phyloP scores from a whole-genome alignment of 2,329 filamentous ascomycete genomes.

The Aspergillus fischeri region DNA sequence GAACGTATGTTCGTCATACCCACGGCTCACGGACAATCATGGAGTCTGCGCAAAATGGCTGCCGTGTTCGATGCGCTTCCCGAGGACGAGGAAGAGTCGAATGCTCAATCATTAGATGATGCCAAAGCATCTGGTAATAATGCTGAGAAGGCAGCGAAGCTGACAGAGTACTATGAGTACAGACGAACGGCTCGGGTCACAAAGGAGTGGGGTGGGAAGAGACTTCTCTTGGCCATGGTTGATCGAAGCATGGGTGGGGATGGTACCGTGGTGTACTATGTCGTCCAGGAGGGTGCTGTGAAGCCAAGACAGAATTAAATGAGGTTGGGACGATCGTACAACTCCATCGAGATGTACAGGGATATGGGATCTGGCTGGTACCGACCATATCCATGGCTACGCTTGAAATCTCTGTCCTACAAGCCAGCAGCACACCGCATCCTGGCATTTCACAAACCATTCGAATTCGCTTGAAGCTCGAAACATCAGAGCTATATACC shows the following conservation, averaged over 20 bases:
- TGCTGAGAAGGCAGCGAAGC: constrained; percentile 22
- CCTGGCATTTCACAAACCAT: background rate
- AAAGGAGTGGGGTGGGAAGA: constrained; percentile 47
- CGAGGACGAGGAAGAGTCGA: constrained; percentile 11
- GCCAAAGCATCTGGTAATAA: constrained; percentile 12
- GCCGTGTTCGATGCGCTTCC: constrained; percentile 54
- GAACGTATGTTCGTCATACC: constrained; percentile 60
- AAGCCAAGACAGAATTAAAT: constrained; percentile 60
- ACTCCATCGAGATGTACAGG: background rate
- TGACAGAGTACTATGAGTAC: constrained; percentile 30
- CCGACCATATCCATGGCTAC: background rate
- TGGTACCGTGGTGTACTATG: constrained; percentile 63
- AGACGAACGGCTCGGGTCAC: constrained; percentile 21
- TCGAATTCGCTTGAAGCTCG: background rate
- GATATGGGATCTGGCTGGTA: background rate
- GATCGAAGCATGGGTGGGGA: constrained; percentile 49
- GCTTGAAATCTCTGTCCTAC: background rate
- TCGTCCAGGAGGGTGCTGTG: constrained; percentile 60
- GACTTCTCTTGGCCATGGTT: constrained; percentile 55
- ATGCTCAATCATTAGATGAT: constrained; percentile 6
- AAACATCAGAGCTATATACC: constrained; percentile 7
- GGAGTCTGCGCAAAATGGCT: constrained; percentile 54
- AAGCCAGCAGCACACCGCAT: background rate
- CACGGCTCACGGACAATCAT: constrained; percentile 55
- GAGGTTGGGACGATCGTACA: background rate